phyloP scores from a whole-genome alignment of 176 grass and related monocot species.

The Pontederia crassipes region DNA sequence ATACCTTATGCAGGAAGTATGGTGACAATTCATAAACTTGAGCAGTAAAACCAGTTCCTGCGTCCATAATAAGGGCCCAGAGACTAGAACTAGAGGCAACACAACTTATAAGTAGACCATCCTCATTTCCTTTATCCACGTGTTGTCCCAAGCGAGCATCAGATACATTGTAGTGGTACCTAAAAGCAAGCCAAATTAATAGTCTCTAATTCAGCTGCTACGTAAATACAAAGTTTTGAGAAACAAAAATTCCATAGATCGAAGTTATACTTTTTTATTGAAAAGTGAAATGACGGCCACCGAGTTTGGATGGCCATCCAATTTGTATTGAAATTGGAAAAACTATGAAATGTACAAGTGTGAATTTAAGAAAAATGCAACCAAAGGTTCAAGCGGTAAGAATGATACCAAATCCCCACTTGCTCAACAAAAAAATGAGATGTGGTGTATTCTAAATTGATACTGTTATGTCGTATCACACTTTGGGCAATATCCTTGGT shows the following conservation, averaged over 20 bases:
- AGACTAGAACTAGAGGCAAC: conserved; percentile 51
- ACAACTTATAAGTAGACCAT: conserved; percentile 63
- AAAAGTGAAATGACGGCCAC: conserved; percentile 25
- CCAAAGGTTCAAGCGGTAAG: too few relatives aligned
- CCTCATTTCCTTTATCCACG: conserved; percentile 71
- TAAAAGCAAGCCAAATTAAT: conserved; percentile 8
- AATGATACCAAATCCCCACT: too few relatives aligned
- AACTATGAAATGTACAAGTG: too few relatives aligned
- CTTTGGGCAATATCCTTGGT: too few relatives aligned
- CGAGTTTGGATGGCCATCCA: conserved; percentile 23
- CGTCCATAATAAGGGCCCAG: conserved; percentile 70
- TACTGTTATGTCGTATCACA: too few relatives aligned
- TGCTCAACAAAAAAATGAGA: too few relatives aligned
- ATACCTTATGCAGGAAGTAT: conserved; percentile 35
- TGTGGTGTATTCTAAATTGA: conserved; percentile 13
- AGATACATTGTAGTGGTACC: conserved; percentile 71
- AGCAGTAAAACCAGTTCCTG: conserved; percentile 53
- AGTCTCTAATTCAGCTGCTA: too few relatives aligned
- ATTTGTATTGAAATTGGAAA: too few relatives aligned
- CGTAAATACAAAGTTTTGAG: too few relatives aligned
- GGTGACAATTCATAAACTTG: conserved; percentile 58
- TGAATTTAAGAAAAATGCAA: too few relatives aligned
- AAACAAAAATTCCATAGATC: too few relatives aligned
- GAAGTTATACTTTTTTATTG: too few relatives aligned
- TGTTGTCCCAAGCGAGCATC: conserved; percentile 43